Percentiles rank a stretch among this genome's conserved stretches.
Conservation (phyloP, 768 basidiomycete species). For the Exidia glandulosa region DNA sequence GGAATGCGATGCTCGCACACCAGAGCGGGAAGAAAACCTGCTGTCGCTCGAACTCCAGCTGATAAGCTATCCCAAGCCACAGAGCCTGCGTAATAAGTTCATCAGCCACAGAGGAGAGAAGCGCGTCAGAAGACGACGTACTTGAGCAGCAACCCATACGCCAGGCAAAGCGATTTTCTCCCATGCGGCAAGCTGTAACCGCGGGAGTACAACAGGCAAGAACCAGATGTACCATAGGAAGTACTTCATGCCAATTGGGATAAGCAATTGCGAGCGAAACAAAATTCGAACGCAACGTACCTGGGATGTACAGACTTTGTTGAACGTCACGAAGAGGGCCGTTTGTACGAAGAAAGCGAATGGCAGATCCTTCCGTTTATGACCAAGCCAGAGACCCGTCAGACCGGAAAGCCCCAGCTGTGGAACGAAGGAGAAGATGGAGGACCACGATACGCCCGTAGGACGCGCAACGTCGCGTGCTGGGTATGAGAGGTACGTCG, state of each 20-base stretch:
- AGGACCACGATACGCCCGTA: conserved; percentile 12
- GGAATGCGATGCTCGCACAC: conserved; percentile 64
- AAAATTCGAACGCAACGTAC: conserved; percentile 29
- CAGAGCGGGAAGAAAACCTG: conserved; percentile 69
- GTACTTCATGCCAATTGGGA: conserved; percentile 46
- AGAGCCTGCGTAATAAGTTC: conserved; percentile 42
- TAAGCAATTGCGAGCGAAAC: conserved; percentile 7
- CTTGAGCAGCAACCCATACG: conserved; percentile 63
- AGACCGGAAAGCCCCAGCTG: conserved; percentile 66
- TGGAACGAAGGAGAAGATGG: conserved; percentile 72
- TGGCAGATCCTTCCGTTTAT: conserved; percentile 45
- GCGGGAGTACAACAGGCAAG: conserved; percentile 70
- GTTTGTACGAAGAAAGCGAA: conserved; percentile 93
- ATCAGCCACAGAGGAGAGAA: neutral
- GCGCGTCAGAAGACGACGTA: conserved; percentile 6
- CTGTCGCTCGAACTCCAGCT: conserved; percentile 76
- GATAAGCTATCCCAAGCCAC: conserved; percentile 88
- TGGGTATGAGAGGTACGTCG: conserved; percentile 81
- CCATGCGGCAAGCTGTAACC: conserved; percentile 38
- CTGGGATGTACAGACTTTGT: conserved; percentile 97
- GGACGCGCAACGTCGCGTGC: conserved; percentile 11
- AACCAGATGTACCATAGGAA: conserved; percentile 95
- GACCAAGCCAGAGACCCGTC: conserved; percentile 62
- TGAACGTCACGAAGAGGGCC: conserved; percentile 83
- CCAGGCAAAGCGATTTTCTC: conserved; percentile 30